Evolutionary conservation across 345 rosid genomes (phyloP), one percentile per base, ranked within the genome.

Genomic region (Murraya koenigii): DNA sequence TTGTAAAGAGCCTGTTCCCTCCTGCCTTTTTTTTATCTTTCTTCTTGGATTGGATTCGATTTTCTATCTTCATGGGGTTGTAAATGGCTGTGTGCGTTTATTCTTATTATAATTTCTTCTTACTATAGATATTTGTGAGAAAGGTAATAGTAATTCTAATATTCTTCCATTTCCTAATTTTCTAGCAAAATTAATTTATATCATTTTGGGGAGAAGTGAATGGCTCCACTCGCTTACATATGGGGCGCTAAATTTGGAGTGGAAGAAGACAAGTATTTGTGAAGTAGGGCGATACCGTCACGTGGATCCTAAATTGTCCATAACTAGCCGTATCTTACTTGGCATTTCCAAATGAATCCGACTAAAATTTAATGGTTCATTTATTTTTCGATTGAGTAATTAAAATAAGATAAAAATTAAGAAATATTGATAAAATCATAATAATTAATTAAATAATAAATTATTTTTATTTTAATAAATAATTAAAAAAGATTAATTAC

Each of bases 251-350:
- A 74, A 68, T 36, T 74, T 77, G 68, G 72, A 39, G 78, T 1
- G 62, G 68, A 17, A 76, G 22, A 70, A 49, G 79, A 80, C 82
- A 75, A 75, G 66, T 30, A 44, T 2, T 22, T 11, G 32, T 25
- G 65, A 56, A 23, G 30, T 14, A 59, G 41, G 28, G 38, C 20
- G 72, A 55, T 74, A 36, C 71, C 72, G 65, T 74, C 81, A 69
- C 77, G 69, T 78, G 82, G 72, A 69, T 76, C 79, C 75, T 62
- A 28, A 62, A 28, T 75, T 75, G 75, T 68, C 79, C 71, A 75
- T 78, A 63, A 30, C 20, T 55, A 62, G 72, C 64, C 56, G 33
- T 61, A 38, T 70, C 59, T 75, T 69, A 19, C 75, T 60, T 68
- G 69, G 39, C 56, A 25, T 54, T 62, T 49, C 63, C 66, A 76